Percentiles rank a stretch among this genome's conserved stretches.
Evolutionary conservation across 108 stramenopile species (phyloP).

Genomic region (Cyclotella sp.): DNA sequence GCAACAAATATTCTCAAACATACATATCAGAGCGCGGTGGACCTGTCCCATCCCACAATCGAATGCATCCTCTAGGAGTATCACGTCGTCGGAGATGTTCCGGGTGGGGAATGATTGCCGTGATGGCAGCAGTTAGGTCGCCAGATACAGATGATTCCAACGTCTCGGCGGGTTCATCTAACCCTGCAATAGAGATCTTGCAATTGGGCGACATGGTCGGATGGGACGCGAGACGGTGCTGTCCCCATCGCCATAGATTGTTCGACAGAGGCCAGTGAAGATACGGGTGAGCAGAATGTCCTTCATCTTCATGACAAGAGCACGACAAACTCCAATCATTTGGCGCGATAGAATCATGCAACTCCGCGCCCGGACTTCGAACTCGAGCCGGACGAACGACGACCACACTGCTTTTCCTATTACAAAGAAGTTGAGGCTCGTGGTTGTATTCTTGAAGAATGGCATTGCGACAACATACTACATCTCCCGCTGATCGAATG

Average conservation of each 20-base stretch:
- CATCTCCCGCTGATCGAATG: conserved; percentile 70
- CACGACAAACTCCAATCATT: conserved; percentile 42
- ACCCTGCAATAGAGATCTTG: conserved; percentile 43
- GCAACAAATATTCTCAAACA: conserved; percentile 19
- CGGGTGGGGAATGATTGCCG: conserved; percentile 57
- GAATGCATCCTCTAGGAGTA: conserved; percentile 66
- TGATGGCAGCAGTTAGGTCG: conserved; percentile 78
- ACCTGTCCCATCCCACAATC: conserved; percentile 92
- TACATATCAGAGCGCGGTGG: conserved; percentile 71
- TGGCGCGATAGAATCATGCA: conserved; percentile 28
- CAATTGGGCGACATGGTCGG: conserved; percentile 61
- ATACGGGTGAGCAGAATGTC: not conserved
- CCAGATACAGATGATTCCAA: conserved; percentile 46
- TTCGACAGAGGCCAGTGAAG: conserved; percentile 30
- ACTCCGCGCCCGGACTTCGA: conserved; percentile 17
- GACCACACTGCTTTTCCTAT: conserved; percentile 20
- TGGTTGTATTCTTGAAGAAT: conserved; percentile 41
- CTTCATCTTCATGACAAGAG: conserved; percentile 16
- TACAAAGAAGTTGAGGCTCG: conserved; percentile 44
- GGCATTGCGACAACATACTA: conserved; percentile 40
- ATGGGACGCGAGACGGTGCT: conserved; percentile 49
- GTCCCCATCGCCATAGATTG: conserved; percentile 78
- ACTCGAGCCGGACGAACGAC: conserved; percentile 18
- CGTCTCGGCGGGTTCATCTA: conserved; percentile 33
- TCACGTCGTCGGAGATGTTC: conserved; percentile 41